Evolutionary conservation across 2,329 filamentous ascomycete genomes (phyloP).

Genomic region (Trichocomaceae sp.): DNA sequence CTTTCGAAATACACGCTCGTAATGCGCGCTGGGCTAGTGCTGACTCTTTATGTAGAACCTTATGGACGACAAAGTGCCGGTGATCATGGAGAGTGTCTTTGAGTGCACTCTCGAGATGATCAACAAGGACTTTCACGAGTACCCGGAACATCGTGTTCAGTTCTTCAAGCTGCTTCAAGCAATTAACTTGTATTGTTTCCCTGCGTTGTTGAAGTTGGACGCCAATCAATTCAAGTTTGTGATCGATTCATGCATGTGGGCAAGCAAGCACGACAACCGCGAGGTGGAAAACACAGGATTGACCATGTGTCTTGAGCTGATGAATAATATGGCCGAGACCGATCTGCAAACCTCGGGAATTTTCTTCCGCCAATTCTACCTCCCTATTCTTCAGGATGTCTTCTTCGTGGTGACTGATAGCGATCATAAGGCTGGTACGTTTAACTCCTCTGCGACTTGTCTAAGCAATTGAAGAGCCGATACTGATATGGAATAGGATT

Average conservation of each 20-base stretch:
- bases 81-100: conserved; percentile 97
- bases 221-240: conserved; percentile 98
- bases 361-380: conserved; percentile 98
- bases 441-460: neutral
- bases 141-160: conserved; percentile 96
- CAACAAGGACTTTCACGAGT: conserved; percentile 99
- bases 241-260: conserved; percentile 99
- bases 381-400: conserved; percentile 91
- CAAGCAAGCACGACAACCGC: conserved; percentile 99
- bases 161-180: conserved; percentile 96
- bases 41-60: conserved; percentile 55
- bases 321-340: conserved; percentile 94
- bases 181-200: conserved; percentile 97
- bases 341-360: conserved; percentile 79
- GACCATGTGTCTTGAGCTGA: conserved; percentile 95
- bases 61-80: conserved; percentile 97
- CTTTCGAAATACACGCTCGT: conserved; percentile 44
- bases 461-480: neutral
- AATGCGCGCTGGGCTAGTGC: conserved; percentile 18
- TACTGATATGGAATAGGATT: conserved; percentile 52
- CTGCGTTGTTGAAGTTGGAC: conserved; percentile 85
- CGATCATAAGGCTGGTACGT: conserved; percentile 82
- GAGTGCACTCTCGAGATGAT: conserved; percentile 99
- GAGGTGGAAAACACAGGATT: conserved; percentile 94
- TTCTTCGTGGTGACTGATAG: conserved; percentile 97